Evolutionary conservation across 2,329 filamentous ascomycete genomes (phyloP), one percentile per base, ranked within the genome.

Genomic region (Ceratocystis variospora): DNA sequence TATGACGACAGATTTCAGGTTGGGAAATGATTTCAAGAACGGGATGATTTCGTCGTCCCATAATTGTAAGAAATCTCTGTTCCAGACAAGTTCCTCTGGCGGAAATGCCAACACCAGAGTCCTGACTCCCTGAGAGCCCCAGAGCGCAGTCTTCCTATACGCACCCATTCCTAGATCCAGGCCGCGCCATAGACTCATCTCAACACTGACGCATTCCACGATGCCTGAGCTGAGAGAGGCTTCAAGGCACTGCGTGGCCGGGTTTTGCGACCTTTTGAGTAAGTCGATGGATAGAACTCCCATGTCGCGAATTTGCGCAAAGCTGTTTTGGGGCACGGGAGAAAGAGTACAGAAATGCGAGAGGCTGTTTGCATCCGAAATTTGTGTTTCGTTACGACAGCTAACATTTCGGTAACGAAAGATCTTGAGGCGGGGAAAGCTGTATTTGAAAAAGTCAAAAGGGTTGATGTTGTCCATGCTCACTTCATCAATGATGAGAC

Each of bases 21-120:
- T 69, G 1, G 69, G 67, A 22, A 71, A 70, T 1, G 67, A 67
- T 25, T 68, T 61, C n/a, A 71, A 41, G 61, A 71, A 71, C 0
- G 46, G 44, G 31, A 69, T 65, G 1, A 71, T 63, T 33, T 67
- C 63, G 3, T 66, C 62, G 50, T 62, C 63, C 8, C 57, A 53
- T 1, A 37, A 1, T 15, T 41, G 10, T 41, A 41, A 15, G 12
- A 4, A 1, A 41, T 1, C 3, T 15, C 3, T 41, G 37, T 1
- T 5, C 3, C 5, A 12, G 37, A 41, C 37, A 41, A 15, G 3
- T 41, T 15, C 1, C 31, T 17, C 10, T 3, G 7, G 57, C 8
- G 19, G 31, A 31, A 48, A 25, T 31, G 25, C 22, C 19, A 67
- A 10, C 7, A 53, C 55, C 19, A 67, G 44, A 2, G 22, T 25